Evolutionary conservation across 148 eudicot genomes (phyloP).

Genomic region (Arbutus unedo): DNA sequence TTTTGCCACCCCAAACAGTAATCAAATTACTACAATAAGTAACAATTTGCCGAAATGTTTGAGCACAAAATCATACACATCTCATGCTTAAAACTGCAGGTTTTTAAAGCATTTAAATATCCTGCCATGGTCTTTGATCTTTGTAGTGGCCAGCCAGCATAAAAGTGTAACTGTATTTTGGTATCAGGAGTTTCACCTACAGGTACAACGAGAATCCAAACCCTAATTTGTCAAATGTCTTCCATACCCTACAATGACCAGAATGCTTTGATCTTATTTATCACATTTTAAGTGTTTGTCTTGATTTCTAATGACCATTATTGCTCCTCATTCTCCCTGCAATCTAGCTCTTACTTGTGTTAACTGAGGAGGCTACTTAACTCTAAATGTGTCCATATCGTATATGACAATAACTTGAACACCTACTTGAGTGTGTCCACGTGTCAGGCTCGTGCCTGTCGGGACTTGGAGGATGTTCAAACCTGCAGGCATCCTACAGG

Average conservation of each 20-base stretch:
- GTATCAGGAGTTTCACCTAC: not conserved
- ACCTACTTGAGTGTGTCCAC: not conserved
- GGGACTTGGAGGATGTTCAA: not conserved
- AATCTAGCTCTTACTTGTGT: not conserved
- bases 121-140: not conserved
- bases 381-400: not conserved
- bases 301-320: not conserved
- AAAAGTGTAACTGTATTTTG: not conserved
- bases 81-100: not conserved
- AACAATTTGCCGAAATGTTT: not conserved
- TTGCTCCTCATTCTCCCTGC: not conserved
- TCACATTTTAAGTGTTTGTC: not conserved
- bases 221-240: not conserved
- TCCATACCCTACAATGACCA: not conserved
- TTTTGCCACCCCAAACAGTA: not conserved
- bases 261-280: not conserved
- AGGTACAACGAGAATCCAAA: no score
- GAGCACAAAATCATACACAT: not conserved
- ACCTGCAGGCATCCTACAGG: not conserved
- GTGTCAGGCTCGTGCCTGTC: not conserved
- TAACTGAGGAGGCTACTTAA: not conserved
- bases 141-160: not conserved
- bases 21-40: not conserved
- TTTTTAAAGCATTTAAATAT: not conserved
- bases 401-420: not conserved